A percentile compares a stretch with the other conserved stretches of the same genome.
Evolutionary conservation across 345 rosid genomes (phyloP).

Genomic region (Crucihimalaya himalaica): DNA sequence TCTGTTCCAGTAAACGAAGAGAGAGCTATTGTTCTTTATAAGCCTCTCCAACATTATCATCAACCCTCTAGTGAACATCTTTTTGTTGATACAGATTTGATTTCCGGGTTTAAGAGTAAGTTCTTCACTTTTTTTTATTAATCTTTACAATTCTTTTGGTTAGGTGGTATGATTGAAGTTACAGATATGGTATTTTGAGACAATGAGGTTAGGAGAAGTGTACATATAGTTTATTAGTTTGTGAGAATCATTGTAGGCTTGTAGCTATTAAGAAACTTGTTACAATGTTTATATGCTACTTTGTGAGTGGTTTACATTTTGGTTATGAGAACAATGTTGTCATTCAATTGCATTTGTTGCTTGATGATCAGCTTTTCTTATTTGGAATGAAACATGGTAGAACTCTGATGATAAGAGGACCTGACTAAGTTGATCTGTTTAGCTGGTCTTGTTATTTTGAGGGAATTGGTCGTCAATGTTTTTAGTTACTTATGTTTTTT

Average conservation of each 20-base stretch:
- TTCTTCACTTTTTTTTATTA: background rate
- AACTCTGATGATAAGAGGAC: too few species aligned
- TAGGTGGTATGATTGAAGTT: too few species aligned
- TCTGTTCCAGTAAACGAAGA: conserved; percentile 47
- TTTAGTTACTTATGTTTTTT: too few species aligned
- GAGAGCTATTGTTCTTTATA: conserved; percentile 67
- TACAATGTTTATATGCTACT: background rate
- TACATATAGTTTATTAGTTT: background rate
- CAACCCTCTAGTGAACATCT: conserved; percentile 28
- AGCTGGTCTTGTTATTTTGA: too few species aligned
- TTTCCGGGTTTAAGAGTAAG: conserved; percentile 64
- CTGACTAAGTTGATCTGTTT: too few species aligned
- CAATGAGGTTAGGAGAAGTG: background rate
- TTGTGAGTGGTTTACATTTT: background rate
- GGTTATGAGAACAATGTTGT: too few species aligned
- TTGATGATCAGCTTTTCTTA: too few species aligned
- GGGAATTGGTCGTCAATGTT: too few species aligned
- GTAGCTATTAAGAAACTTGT: background rate
- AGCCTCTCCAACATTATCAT: conserved; percentile 40
- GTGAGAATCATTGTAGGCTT: background rate
- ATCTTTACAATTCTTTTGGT: too few species aligned
- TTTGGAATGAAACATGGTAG: too few species aligned
- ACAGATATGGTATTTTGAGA: too few species aligned
- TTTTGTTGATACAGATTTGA: conserved; percentile 44
- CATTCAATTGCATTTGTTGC: too few species aligned